These are phyloP conservation scores for Ustilago xerochloae DNA, from an alignment of 1,284 basidiomycete species.

Conservation along the genomic window DNA sequence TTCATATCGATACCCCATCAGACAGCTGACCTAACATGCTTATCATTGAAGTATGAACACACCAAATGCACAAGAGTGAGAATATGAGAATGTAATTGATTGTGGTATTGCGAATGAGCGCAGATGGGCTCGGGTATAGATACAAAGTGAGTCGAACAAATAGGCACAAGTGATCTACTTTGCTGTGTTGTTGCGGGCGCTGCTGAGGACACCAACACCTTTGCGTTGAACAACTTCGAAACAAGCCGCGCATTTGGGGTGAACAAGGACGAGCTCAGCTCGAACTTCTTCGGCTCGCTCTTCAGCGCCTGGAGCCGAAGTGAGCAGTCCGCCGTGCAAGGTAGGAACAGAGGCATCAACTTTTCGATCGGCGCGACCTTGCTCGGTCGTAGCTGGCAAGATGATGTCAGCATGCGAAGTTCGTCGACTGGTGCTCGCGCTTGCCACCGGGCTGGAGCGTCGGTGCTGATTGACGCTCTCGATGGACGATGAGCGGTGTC, in stretches of 20 bases:
- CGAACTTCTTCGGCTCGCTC: constrained; percentile 7
- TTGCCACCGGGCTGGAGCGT: neutral
- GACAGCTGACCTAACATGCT: too few relatives aligned
- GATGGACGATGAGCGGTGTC: constrained; percentile 3
- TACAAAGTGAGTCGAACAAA: neutral
- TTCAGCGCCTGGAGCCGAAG: neutral
- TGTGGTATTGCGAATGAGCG: constrained; percentile 7
- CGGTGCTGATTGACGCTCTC: constrained; percentile 4
- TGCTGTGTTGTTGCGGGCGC: neutral
- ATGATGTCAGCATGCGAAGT: constrained; percentile 7
- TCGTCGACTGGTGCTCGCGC: constrained; percentile 3
- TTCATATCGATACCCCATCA: neutral
- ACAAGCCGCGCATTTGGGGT: constrained; percentile 36
- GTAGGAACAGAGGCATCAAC: constrained; percentile 6
- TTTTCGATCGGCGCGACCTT: neutral
- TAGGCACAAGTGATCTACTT: neutral
- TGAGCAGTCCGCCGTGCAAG: constrained; percentile 35
- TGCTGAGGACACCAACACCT: constrained; percentile 43
- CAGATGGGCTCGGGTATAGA: constrained; percentile 5
- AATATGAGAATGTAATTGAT: neutral
- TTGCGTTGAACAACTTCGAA: constrained; percentile 28
- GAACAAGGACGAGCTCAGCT: constrained; percentile 41
- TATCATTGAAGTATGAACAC: too few relatives aligned
- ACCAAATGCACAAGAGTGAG: neutral
- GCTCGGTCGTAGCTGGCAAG: neutral